Evolutionary conservation across 2,329 filamentous ascomycete species (phyloP).

Genomic region (Alternaria solani): DNA sequence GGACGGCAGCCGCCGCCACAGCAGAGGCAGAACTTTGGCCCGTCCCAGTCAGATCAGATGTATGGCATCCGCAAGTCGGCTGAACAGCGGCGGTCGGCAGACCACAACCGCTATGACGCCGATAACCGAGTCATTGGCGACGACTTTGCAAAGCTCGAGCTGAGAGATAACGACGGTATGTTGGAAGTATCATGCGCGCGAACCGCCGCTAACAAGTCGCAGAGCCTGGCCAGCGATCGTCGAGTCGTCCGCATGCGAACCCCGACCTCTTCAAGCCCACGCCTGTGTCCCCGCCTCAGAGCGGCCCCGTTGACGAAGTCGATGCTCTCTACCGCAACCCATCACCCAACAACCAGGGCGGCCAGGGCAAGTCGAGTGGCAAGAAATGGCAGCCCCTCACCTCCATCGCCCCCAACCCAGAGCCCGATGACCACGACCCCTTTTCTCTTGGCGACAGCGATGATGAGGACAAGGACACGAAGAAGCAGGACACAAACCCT

Average conservation of each 20-base stretch:
- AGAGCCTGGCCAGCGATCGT: slow-evolving; percentile 62
- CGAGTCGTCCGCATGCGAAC: slow-evolving; percentile 74
- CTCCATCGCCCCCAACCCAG: slow-evolving; percentile 81
- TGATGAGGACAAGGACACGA: slow-evolving; percentile 75
- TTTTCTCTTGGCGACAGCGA: slow-evolving; percentile 97
- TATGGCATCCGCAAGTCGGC: slow-evolving; percentile 52
- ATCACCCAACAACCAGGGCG: slow-evolving; percentile 43
- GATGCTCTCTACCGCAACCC: slow-evolving; percentile 71
- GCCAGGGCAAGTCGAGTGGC: slow-evolving; percentile 62
- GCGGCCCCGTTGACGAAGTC: slow-evolving; percentile 79
- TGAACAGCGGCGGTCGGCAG: slow-evolving; percentile 71
- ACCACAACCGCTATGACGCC: slow-evolving; percentile 92
- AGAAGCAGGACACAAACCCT: slow-evolving; percentile 67
- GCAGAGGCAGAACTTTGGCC: slow-evolving; percentile 50
- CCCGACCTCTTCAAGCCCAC: slow-evolving; percentile 81
- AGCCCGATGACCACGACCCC: slow-evolving; percentile 85
- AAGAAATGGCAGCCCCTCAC: slow-evolving; percentile 99
- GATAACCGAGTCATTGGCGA: slow-evolving; percentile 90
- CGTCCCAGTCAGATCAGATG: slow-evolving; percentile 51
- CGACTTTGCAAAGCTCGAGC: slow-evolving; percentile 76
- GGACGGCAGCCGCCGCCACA: slow-evolving; percentile 33
- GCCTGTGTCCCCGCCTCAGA: slow-evolving; percentile 61
- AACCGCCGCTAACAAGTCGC: slow-evolving; percentile 4
- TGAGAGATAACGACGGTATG: slow-evolving; percentile 68
- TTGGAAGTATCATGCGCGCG: background rate